Evolutionary conservation across 352 stramenopile genomes (phyloP).

Genomic region (Discostella stelligera): DNA sequence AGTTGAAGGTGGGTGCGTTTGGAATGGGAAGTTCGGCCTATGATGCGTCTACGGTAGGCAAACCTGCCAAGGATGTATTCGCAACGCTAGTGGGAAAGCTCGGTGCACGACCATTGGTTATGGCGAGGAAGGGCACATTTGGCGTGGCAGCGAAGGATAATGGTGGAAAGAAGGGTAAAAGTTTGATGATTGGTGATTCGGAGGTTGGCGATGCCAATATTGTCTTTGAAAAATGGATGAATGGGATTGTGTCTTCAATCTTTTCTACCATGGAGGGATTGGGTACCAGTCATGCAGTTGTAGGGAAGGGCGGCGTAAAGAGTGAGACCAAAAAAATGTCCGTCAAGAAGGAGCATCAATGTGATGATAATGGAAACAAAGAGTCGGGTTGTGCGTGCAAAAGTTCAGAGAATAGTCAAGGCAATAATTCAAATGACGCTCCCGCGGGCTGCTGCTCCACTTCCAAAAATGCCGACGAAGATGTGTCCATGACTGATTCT

Average conservation of each 20-base stretch:
- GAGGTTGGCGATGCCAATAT: conserved; percentile 65
- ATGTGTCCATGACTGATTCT: conserved; percentile 21
- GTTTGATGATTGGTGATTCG: conserved; percentile 61
- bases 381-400: conserved; percentile 13
- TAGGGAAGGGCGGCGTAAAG: not conserved
- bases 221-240: conserved; percentile 67
- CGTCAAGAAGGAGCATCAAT: conserved; percentile 4
- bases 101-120: conserved; percentile 49
- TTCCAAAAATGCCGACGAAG: conserved; percentile 14
- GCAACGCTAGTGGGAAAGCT: conserved; percentile 51
- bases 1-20: conserved; percentile 57
- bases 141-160: conserved; percentile 9
- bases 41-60: conserved; percentile 64
- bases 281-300: not conserved
- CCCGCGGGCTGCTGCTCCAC: conserved; percentile 13
- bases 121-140: conserved; percentile 26
- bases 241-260: conserved; percentile 32
- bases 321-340: not conserved
- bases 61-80: conserved; percentile 69
- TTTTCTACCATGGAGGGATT: not conserved
- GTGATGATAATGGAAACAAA: conserved; percentile 5
- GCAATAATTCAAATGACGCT: not conserved
- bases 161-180: conserved; percentile 25
- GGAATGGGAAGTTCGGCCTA: conserved; percentile 81
- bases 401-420: conserved; percentile 15